phyloP scores from a whole-genome alignment of 768 basidiomycete species.

The Pleurotus tuoliensis region DNA sequence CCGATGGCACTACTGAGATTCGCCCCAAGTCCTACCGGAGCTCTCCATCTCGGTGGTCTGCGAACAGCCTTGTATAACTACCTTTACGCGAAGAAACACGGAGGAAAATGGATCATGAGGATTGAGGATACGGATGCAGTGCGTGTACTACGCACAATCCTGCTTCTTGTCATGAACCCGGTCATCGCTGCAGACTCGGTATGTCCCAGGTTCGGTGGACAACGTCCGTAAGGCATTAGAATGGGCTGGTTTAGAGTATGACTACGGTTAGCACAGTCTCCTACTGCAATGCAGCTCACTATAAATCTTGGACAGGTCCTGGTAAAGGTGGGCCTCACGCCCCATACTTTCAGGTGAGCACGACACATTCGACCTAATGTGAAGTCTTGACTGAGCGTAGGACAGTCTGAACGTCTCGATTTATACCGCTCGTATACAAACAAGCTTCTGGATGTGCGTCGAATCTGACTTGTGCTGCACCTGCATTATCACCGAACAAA shows the following conservation, averaged over 20 bases:
- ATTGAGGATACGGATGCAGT: conserved; percentile 96
- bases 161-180: conserved; percentile 16
- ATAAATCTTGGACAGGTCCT: conserved; percentile 51
- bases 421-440: conserved; percentile 74
- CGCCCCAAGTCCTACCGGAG: conserved; percentile 95
- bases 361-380: background rate
- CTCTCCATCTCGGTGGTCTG: conserved; percentile 91
- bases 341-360: conserved; percentile 80
- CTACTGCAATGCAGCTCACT: background rate
- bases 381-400: background rate
- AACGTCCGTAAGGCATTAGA: conserved; percentile 69
- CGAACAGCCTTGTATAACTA: conserved; percentile 94
- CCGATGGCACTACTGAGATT: conserved; percentile 55
- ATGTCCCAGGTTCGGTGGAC: conserved; percentile 82
- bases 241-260: conserved; percentile 92
- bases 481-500: background rate
- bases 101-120: conserved; percentile 87
- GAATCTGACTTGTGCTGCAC: background rate
- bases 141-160: background rate
- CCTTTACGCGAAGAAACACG: conserved; percentile 73
- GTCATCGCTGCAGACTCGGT: conserved; percentile 11
- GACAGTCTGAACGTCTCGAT: conserved; percentile 83
- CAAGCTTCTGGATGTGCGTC: conserved; percentile 70
- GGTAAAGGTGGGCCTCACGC: conserved; percentile 69
- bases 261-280: conserved; percentile 61